phyloP scores from a whole-genome alignment of 2,329 filamentous ascomycete species.

The Neocatenulostroma microsporum region DNA sequence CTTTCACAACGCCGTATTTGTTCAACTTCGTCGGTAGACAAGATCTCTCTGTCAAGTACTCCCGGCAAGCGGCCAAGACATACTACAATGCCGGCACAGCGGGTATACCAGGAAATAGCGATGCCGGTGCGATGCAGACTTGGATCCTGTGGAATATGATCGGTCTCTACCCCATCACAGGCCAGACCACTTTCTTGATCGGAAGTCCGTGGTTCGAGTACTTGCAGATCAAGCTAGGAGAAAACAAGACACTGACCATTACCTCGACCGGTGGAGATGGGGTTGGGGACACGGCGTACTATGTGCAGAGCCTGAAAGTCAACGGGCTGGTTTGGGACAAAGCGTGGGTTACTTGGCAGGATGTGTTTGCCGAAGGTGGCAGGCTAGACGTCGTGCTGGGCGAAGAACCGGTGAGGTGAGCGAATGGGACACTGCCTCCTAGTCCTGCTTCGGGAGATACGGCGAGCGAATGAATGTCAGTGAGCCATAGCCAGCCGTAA shows the following conservation, averaged over 20 bases:
- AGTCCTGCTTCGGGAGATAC: no score
- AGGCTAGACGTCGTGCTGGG: constrained; percentile 58
- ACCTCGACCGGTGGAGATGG: constrained; percentile 45
- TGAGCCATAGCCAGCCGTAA: no score
- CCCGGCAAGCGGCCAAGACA: constrained; percentile 50
- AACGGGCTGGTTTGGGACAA: constrained; percentile 56
- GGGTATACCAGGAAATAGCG: constrained; percentile 61
- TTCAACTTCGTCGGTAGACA: constrained; percentile 59
- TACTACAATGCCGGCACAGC: constrained; percentile 48
- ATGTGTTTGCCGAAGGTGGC: constrained; percentile 57
- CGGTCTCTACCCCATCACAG: constrained; percentile 59
- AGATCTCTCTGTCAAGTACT: constrained; percentile 51
- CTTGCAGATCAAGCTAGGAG: constrained; percentile 51
- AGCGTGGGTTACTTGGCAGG: constrained; percentile 58
- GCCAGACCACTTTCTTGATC: constrained; percentile 47
- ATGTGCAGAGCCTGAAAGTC: constrained; percentile 58
- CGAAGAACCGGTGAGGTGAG: constrained; percentile 46
- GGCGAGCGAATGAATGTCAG: no score
- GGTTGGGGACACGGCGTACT: constrained; percentile 39
- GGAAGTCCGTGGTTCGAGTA: constrained; percentile 53
- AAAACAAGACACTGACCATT: constrained; percentile 47
- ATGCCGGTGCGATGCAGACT: constrained; percentile 64
- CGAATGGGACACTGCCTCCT: constrained; percentile 53
- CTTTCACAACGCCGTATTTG: constrained; percentile 59
- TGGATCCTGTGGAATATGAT: constrained; percentile 62